phyloP scores from a whole-genome alignment of 2,329 filamentous ascomycete species.

The Plenodomus tracheiphilus region DNA sequence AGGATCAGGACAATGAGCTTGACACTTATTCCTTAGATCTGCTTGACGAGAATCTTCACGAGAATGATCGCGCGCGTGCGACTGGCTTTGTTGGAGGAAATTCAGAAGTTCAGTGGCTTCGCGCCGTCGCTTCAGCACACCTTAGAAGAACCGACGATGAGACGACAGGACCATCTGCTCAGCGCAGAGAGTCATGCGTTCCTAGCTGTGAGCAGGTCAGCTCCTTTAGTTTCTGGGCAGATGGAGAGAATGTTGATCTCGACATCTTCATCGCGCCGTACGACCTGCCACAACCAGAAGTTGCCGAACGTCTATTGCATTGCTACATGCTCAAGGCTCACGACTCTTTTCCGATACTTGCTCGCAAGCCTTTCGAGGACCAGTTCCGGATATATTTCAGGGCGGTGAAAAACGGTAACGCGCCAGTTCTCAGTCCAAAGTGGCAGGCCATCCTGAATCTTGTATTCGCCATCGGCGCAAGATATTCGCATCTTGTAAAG shows the following conservation, averaged over 20 bases:
- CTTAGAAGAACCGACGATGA: constrained; percentile 20
- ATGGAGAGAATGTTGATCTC: constrained; percentile 29
- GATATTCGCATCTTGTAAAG: constrained; percentile 41
- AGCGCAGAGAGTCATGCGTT: constrained; percentile 10
- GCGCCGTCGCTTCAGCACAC: constrained; percentile 25
- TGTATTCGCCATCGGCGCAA: constrained; percentile 49
- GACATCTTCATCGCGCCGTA: constrained; percentile 34
- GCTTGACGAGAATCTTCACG: constrained; percentile 34
- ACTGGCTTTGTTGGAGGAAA: constrained; percentile 41
- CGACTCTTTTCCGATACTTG: constrained; percentile 44
- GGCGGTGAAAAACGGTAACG: constrained; percentile 20
- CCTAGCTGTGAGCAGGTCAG: constrained; percentile 33
- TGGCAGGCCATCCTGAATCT: constrained; percentile 49
- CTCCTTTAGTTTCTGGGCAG: constrained; percentile 39
- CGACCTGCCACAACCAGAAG: constrained; percentile 35
- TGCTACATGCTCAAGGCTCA: constrained; percentile 47
- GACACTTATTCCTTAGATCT: constrained; percentile 26
- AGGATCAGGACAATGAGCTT: constrained; percentile 14
- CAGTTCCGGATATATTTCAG: constrained; percentile 41
- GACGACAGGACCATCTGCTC: background rate
- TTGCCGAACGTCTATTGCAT: constrained; percentile 38
- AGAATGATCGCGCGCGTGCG: constrained; percentile 26
- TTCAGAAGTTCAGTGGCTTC: constrained; percentile 41
- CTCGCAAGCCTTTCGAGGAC: constrained; percentile 33
- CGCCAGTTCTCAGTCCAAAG: constrained; percentile 22